Percentiles rank a stretch among this genome's conserved stretches.
Conservation (phyloP, 2,329 filamentous ascomycete genomes). For the Epichloe bromicola region DNA sequence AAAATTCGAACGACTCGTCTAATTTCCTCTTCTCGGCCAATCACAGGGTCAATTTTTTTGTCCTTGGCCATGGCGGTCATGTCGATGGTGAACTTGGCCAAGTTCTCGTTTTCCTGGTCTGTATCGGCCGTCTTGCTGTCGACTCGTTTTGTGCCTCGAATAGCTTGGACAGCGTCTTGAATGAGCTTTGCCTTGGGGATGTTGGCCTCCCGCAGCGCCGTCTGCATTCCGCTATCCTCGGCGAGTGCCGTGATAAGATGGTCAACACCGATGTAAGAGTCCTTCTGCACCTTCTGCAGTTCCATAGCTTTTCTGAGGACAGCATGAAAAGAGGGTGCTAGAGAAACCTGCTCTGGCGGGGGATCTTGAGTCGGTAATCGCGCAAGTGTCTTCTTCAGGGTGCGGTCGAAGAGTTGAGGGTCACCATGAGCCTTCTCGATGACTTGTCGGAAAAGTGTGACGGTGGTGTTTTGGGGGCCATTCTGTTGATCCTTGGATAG, state of each 20-base stretch:
- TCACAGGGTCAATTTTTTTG: constrained; percentile 95
- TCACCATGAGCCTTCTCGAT: constrained; percentile 90
- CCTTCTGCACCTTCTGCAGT: constrained; percentile 93
- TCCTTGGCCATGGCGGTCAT: constrained; percentile 95
- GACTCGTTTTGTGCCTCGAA: constrained; percentile 83
- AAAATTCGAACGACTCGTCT: constrained; percentile 82
- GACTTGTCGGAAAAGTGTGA: constrained; percentile 88
- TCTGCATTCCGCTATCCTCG: constrained; percentile 65
- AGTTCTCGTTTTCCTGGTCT: constrained; percentile 84
- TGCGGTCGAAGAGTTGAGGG: constrained; percentile 72
- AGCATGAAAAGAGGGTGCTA: constrained; percentile 70
- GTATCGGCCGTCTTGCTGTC: constrained; percentile 93
- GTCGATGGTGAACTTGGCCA: constrained; percentile 97
- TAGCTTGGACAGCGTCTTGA: constrained; percentile 79
- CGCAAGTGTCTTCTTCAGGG: constrained; percentile 84
- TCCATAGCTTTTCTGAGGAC: constrained; percentile 77
- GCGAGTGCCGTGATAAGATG: constrained; percentile 79
- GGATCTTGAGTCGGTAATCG: constrained; percentile 89
- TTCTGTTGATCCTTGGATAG: constrained; percentile 77
- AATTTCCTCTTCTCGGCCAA: constrained; percentile 93
- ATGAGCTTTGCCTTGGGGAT: constrained; percentile 84
- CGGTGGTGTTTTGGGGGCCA: constrained; percentile 44
- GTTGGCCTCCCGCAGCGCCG: constrained; percentile 69
- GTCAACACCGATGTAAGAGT: constrained; percentile 87
- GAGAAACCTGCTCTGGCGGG: constrained; percentile 80